A percentile compares a stretch with the other conserved stretches of the same genome.
Conservation (phyloP, 2,329 filamentous ascomycete species). For the Thielaviopsis populi region DNA sequence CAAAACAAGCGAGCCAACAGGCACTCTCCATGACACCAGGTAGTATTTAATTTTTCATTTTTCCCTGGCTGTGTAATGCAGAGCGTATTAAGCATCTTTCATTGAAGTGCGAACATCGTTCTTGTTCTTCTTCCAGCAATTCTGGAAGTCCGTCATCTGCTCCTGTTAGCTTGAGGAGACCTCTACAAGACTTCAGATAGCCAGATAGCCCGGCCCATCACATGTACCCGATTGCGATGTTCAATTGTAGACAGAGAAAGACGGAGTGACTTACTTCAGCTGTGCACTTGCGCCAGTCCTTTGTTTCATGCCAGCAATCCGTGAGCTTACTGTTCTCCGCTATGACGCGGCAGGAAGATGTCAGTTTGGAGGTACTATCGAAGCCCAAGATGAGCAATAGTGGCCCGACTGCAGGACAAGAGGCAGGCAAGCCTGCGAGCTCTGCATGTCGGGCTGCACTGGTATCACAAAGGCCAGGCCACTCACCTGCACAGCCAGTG, state of each 20-base stretch:
- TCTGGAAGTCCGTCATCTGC: conserved; percentile 78
- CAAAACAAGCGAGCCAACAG: not conserved
- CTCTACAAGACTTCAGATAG: not conserved
- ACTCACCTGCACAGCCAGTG: conserved; percentile 75
- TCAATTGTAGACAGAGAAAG: not conserved
- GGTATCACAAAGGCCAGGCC: not conserved
- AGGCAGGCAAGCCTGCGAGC: not conserved
- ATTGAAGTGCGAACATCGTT: conserved; percentile 71
- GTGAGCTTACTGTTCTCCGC: conserved; percentile 83
- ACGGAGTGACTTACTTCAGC: conserved; percentile 52
- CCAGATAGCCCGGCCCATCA: not conserved
- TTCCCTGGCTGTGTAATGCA: not conserved
- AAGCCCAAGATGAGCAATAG: not conserved
- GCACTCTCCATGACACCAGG: too few species aligned
- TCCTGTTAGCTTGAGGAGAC: not conserved
- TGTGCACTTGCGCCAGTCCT: conserved; percentile 84
- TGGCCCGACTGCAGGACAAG: not conserved
- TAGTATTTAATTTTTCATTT: too few species aligned
- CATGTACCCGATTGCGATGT: not conserved
- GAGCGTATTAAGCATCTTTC: conserved; percentile 42
- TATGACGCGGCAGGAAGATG: conserved; percentile 25
- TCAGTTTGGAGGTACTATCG: not conserved
- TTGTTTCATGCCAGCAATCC: conserved; percentile 91
- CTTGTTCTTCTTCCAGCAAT: conserved; percentile 81
- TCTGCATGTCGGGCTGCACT: not conserved